phyloP scores from a whole-genome alignment of 1,284 basidiomycete genomes.

The Trichosporon asahii region DNA sequence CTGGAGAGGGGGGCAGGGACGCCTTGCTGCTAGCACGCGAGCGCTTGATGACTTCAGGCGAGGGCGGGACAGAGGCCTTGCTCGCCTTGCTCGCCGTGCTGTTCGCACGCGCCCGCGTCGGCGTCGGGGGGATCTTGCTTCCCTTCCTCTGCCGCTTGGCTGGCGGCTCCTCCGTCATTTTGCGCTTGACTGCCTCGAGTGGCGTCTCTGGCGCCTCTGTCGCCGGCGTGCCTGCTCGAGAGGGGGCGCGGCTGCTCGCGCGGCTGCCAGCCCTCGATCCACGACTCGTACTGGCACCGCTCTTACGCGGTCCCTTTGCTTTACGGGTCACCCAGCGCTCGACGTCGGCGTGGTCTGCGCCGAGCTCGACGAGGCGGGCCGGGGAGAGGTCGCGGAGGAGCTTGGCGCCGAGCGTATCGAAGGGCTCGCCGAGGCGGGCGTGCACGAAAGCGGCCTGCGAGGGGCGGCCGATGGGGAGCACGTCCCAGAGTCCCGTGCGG shows the following conservation, averaged over 20 bases:
- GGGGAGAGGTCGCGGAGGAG: conserved; percentile 2
- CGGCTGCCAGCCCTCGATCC: too few relatives aligned
- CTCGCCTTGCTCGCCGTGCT: background rate
- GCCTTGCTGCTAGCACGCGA: background rate
- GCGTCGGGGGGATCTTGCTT: background rate
- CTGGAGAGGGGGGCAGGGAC: background rate
- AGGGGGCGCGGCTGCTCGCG: background rate
- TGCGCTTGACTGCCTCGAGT: background rate
- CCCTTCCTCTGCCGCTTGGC: background rate
- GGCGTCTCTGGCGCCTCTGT: background rate
- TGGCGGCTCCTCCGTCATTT: background rate
- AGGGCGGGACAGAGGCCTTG: background rate
- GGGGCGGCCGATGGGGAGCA: background rate
- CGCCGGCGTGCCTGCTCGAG: background rate
- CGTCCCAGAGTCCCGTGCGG: background rate
- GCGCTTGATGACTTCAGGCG: background rate
- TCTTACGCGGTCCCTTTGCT: background rate
- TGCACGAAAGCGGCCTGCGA: background rate
- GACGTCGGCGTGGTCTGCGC: conserved; percentile 7
- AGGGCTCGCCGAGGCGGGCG: conserved; percentile 8
- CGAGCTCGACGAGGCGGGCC: conserved; percentile 7
- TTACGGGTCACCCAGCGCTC: background rate
- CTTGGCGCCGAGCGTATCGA: conserved; percentile 4
- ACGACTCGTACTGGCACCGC: background rate
- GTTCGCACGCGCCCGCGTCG: background rate